Conservation (phyloP, 768 basidiomycete genomes). For the Kwoniella dejecticola region DNA sequence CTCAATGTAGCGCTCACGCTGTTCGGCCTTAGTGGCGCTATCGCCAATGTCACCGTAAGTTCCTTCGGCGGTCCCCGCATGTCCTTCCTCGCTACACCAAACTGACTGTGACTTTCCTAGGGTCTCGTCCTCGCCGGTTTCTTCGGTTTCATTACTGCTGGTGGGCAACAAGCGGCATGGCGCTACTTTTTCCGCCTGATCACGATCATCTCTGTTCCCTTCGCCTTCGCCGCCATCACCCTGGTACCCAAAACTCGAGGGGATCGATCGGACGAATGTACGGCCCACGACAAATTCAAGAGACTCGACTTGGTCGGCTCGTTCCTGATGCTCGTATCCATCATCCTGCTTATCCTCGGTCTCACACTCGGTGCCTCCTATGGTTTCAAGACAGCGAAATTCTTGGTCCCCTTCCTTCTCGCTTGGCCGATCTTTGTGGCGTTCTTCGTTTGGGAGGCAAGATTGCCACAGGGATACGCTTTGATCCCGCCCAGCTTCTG, state of each 20-base stretch:
- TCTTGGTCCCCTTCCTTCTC: slow-evolving; percentile 48
- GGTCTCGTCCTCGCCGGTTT: slow-evolving; percentile 40
- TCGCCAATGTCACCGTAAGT: slow-evolving; percentile 35
- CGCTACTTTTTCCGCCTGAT: slow-evolving; percentile 46
- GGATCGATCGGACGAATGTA: slow-evolving; percentile 13
- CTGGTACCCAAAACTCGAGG: slow-evolving; percentile 32
- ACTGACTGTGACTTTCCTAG: too few species aligned
- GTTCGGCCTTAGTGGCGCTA: slow-evolving; percentile 34
- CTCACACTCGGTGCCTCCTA: slow-evolving; percentile 50
- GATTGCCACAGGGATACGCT: slow-evolving; percentile 40
- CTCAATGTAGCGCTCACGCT: slow-evolving; percentile 28
- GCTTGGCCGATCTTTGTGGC: slow-evolving; percentile 41
- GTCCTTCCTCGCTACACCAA: too few species aligned
- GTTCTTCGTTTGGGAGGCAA: slow-evolving; percentile 51
- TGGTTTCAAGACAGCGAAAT: slow-evolving; percentile 47
- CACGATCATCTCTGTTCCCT: slow-evolving; percentile 21
- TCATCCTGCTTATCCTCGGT: slow-evolving; percentile 52
- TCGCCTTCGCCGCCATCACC: slow-evolving; percentile 21
- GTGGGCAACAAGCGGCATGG: slow-evolving; percentile 43
- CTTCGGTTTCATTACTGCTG: slow-evolving; percentile 37
- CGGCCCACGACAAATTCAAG: slow-evolving; percentile 26
- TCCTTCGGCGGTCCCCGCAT: too few species aligned
- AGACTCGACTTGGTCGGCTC: slow-evolving; percentile 48
- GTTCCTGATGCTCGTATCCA: slow-evolving; percentile 39
- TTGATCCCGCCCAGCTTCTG: slow-evolving; percentile 48